A percentile compares a stretch with the other conserved stretches of the same genome.
Conservation (phyloP, 2,329 filamentous ascomycete genomes). For the Orbilia quercus region DNA sequence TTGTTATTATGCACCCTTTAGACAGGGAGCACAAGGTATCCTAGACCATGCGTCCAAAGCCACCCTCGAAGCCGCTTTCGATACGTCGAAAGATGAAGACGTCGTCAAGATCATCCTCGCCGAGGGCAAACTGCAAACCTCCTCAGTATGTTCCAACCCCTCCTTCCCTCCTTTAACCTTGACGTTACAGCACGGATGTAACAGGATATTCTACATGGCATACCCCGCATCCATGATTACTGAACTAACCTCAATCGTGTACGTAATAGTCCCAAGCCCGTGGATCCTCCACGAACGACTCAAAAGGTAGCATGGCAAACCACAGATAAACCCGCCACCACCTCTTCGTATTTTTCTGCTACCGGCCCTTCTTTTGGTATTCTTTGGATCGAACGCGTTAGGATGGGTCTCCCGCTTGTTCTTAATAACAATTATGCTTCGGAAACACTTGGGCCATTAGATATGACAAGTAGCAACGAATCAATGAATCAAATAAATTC, state of each 20-base stretch:
- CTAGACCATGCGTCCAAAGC: slow-evolving; percentile 46
- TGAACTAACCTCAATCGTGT: not conserved
- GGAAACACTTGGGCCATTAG: too few species aligned
- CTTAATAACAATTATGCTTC: too few species aligned
- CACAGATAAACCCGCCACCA: slow-evolving; percentile 30
- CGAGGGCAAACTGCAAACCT: slow-evolving; percentile 32
- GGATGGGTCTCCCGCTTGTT: too few species aligned
- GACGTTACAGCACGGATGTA: too few species aligned
- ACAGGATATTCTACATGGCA: too few species aligned
- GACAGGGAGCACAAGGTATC: slow-evolving; percentile 47
- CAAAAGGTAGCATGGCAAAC: slow-evolving; percentile 39
- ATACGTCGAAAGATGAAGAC: slow-evolving; percentile 32
- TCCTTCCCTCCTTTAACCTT: too few species aligned
- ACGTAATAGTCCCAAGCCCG: slow-evolving; percentile 11
- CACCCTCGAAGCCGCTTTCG: slow-evolving; percentile 37
- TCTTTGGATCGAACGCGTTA: too few species aligned
- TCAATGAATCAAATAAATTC: too few species aligned
- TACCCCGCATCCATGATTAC: too few species aligned
- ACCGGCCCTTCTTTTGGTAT: not conserved
- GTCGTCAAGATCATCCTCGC: slow-evolving; percentile 39
- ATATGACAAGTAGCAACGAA: too few species aligned
- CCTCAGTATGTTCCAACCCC: slow-evolving; percentile 27
- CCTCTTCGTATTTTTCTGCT: not conserved
- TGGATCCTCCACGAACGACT: slow-evolving; percentile 46
- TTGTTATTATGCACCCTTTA: too few species aligned